These are phyloP conservation scores for Penicillium silybi DNA, from an alignment of 495 filamentous ascomycete genomes.

Conservation along the genomic window DNA sequence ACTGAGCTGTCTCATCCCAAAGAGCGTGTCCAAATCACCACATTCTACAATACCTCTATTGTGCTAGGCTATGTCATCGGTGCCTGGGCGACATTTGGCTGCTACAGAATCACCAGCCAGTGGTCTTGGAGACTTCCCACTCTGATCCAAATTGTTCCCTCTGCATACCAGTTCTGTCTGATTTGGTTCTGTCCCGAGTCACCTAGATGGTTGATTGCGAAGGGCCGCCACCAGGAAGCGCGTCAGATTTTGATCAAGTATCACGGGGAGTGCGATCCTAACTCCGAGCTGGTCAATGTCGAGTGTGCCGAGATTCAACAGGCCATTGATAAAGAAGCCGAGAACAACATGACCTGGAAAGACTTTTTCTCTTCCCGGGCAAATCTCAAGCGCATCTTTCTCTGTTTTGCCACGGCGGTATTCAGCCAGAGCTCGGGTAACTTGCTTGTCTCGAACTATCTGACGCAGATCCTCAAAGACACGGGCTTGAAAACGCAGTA, in stretches of 20 bases:
- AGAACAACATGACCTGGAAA: conserved; percentile 31
- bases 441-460: conserved; percentile 60
- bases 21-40: conserved; percentile 59
- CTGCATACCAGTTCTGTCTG: conserved; percentile 37
- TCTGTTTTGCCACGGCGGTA: conserved; percentile 58
- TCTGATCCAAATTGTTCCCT: conserved; percentile 52
- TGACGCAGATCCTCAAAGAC: conserved; percentile 49
- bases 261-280: conserved; percentile 23
- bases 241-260: conserved; percentile 29
- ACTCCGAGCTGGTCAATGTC: conserved; percentile 14
- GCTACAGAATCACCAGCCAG: conserved; percentile 31
- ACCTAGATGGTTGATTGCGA: conserved; percentile 40
- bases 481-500: conserved; percentile 49
- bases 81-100: conserved; percentile 25
- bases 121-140: conserved; percentile 48
- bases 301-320: conserved; percentile 29
- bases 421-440: conserved; percentile 66
- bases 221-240: conserved; percentile 33
- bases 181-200: conserved; percentile 45
- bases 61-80: conserved; percentile 54
- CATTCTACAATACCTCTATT: conserved; percentile 62
- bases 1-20: conserved; percentile 62
- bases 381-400: conserved; percentile 59
- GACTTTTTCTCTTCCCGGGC: conserved; percentile 64
- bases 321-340: conserved; percentile 24